These are phyloP conservation scores for Solanum hybrid DNA, from an alignment of 305 asterid genomes.

Conservation along the genomic window DNA sequence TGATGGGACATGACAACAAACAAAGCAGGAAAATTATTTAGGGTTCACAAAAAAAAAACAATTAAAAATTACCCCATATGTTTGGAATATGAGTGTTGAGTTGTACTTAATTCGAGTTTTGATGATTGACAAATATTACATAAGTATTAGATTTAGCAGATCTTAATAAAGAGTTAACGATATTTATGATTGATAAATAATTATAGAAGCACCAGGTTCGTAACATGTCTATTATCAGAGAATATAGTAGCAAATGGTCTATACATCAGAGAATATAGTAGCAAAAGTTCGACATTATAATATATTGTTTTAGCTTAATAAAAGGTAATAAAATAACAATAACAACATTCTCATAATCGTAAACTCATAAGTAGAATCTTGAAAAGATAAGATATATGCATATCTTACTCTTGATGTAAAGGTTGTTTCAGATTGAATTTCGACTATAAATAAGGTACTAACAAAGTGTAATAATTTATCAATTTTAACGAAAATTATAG, in stretches of 20 bases:
- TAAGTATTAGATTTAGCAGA: neutral
- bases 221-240: no score
- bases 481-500: neutral
- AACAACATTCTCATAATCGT: neutral
- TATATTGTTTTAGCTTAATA: neutral
- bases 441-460: neutral
- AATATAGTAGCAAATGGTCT: no score
- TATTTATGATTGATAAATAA: no score
- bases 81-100: neutral
- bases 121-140: neutral
- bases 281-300: no score
- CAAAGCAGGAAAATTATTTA: neutral
- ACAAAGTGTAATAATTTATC: neutral
- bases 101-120: neutral
- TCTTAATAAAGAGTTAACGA: neutral
- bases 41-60: neutral
- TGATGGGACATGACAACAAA: neutral
- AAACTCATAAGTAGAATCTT: neutral
- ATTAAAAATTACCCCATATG: neutral
- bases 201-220: neutral
- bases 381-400: neutral
- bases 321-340: neutral
- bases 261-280: no score
- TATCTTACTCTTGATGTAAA: neutral
- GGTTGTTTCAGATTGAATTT: neutral